Conservation (phyloP, 108 stramenopile genomes). For the Nitzschia inconspicua region DNA sequence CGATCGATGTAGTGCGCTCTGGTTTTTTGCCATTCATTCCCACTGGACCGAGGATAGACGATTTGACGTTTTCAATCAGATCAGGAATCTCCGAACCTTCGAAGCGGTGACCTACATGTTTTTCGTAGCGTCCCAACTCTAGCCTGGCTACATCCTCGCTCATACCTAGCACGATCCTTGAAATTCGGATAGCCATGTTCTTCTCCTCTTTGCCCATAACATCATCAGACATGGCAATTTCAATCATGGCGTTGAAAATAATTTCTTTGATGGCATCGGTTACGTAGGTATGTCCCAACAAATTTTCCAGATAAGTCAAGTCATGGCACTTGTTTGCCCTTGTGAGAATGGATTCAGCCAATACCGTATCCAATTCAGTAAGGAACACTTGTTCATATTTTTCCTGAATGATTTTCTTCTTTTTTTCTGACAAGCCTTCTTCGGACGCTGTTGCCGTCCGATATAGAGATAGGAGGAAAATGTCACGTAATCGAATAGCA, state of each 20-base stretch:
- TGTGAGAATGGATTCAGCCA: background rate
- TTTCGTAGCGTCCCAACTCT: background rate
- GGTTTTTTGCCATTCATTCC: too few species aligned
- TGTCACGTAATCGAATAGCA: background rate
- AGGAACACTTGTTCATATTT: constrained; percentile 1
- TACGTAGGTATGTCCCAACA: background rate
- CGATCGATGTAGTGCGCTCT: too few species aligned
- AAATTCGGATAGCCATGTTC: background rate
- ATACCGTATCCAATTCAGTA: background rate
- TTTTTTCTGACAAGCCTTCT: background rate
- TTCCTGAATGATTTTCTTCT: background rate
- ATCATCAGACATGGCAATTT: background rate
- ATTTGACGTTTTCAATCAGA: too few species aligned
- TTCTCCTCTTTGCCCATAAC: background rate
- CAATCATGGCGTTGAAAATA: background rate
- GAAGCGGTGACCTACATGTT: constrained; percentile 1
- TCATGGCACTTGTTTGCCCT: background rate
- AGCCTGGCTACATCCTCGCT: background rate
- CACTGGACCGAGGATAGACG: too few species aligned
- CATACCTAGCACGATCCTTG: background rate
- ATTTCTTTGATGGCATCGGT: background rate
- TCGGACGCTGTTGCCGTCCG: background rate
- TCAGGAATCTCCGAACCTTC: too few species aligned
- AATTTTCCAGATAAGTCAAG: background rate
- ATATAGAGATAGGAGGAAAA: background rate